Base-by-base conservation (phyloP, 140 eudicot species). In the Oenanthe javanica region DNA sequence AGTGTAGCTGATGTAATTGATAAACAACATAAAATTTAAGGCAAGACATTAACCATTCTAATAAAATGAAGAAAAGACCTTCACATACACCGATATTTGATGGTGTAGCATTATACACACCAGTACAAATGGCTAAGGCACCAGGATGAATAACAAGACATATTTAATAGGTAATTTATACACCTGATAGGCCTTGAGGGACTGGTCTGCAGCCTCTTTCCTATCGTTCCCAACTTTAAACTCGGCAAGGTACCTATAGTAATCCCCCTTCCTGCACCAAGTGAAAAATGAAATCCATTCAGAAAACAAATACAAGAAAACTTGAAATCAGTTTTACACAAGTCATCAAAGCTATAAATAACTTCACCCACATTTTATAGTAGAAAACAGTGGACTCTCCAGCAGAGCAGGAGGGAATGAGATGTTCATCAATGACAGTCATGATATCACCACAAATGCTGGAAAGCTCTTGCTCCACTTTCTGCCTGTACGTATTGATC, bases 361-460 rank as follows among this genome's bases (percentile, higher is more conserved):
- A n/a, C n/a, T n/a, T n/a, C n/a, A n/a, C n/a, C n/a, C n/a, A n/a
- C 94, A 89, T 89, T 74, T 89, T 87, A 79, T 89, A 89, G 93
- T 86, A 89, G 83, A 89, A 89, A 81, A 89, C 93, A 79, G 90
- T 89, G 10, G 93, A 89, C 83, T 89, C 93, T 79, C 90, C 93
- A 51, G 87, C 90, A 36, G 90, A 81, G 69, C 89, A 87, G 46
- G 93, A 89, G 15, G 93, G 93, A 87, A 89, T 86, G 73, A 89
- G 90, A 83, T 89, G 93, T 82, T 89, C 90, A 83, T 89, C 93
- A 59, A 89, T 89, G 55, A 87, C 90, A 42, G 86, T 81, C 93
- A 89, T 87, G 79, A 89, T 89, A 76, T 89, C 92, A 49, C 85
- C 77, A 40, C 90, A 86, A 50, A 89, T 84, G 74, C 79, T 77